Evolutionary conservation across 2,329 filamentous ascomycete species (phyloP).

Genomic region (Fusarium nanum): DNA sequence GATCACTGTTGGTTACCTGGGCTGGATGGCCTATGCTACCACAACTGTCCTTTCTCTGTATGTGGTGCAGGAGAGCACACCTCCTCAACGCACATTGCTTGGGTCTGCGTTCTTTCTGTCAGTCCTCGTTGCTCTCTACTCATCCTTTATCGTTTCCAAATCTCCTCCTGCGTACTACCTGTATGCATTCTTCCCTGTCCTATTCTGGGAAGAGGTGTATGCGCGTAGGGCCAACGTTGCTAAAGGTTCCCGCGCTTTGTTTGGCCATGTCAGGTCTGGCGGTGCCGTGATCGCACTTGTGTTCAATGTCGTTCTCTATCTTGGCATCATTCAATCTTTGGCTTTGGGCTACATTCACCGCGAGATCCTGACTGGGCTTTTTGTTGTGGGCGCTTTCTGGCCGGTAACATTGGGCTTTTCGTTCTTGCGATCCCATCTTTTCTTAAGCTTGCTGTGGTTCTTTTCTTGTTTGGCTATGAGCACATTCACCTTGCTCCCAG

Average conservation of each 20-base stretch:
- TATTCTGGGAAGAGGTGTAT: conserved; percentile 97
- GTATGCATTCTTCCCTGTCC: conserved; percentile 90
- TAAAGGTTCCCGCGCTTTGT: conserved; percentile 74
- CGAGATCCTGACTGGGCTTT: conserved; percentile 86
- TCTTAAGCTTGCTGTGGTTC: conserved; percentile 77
- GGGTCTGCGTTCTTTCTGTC: conserved; percentile 79
- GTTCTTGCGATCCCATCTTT: conserved; percentile 75
- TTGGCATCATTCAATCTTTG: conserved; percentile 82
- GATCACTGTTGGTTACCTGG: conserved; percentile 89
- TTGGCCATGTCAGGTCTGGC: conserved; percentile 74
- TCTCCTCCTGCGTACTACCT: conserved; percentile 88
- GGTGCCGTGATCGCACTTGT: conserved; percentile 68
- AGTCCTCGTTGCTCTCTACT: conserved; percentile 78
- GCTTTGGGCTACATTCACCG: conserved; percentile 93
- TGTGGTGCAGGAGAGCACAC: conserved; percentile 77
- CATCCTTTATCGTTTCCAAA: conserved; percentile 81
- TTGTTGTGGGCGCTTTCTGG: conserved; percentile 81
- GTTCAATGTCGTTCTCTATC: conserved; percentile 73
- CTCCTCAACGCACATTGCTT: conserved; percentile 70
- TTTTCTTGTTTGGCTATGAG: conserved; percentile 86
- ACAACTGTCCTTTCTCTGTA: conserved; percentile 90
- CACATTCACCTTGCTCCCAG: conserved; percentile 87
- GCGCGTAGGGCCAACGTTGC: conserved; percentile 77
- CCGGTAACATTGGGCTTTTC: conserved; percentile 77
- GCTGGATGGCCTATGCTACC: conserved; percentile 93